Base-by-base conservation (phyloP, 2,329 filamentous ascomycete genomes). In the Lachnellula occidentalis region DNA sequence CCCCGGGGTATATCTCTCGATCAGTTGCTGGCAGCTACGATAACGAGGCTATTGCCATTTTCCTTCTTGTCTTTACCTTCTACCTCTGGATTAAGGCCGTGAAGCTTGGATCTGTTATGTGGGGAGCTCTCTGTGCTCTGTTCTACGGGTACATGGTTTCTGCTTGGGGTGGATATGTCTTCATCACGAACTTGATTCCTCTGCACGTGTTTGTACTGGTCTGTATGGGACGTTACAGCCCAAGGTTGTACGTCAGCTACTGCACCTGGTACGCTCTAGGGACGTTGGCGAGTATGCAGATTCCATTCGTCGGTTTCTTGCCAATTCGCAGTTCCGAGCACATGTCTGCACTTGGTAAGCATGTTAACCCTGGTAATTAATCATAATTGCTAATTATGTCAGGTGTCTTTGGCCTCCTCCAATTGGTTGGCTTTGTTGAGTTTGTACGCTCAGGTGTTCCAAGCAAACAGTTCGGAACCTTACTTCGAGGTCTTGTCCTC, bases 71-170 rank as follows among this genome's bases (percentile, higher is more conserved):
- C 62, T 96, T 96, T 73, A 99, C 94, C 70, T 99, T 99, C 75
- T 99, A 86, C 75, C 83, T 99, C 51, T 99, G 94, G 94, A 96
- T 99, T 76, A 97, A 97, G 81, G 90, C 94, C 19, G 81, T 99
- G 64, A 99, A 99, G 79, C 82, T 91, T 55, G 94, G 94, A 24
- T 97, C 94, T 49, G 91, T 95, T 71, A 88, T 96, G 73, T 99
- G 92, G 92, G 92, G 91, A 65, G 92, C 90, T 37, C 78, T 96
- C 59, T 94, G 92, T 65, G 94, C 94, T 43, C 80, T 99, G 53
- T 97, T 95, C 76, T 99, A 99, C 74, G 94, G 94, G 69, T 99
- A 99, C 83, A 99, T 99, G 94, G 94, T 99, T 61, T 94, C 92
- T 48, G 95, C 95, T 17, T 99, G 94, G 94, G 94, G 94, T 80